Base-by-base conservation (phyloP, 192 early-diverging fungal species). In the Spizellomyces punctatus region DNA sequence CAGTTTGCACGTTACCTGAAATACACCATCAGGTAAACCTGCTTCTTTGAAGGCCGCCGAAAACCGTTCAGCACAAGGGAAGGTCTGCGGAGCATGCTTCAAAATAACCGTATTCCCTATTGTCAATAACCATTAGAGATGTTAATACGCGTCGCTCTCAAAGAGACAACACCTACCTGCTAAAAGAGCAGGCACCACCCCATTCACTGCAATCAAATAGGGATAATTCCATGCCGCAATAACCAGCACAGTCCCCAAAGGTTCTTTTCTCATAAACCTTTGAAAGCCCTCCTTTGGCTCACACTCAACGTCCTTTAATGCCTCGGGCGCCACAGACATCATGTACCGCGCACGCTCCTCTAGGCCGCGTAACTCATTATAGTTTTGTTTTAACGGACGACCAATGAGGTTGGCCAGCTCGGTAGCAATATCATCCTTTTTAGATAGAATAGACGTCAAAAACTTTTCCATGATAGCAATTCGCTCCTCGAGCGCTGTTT, bases 151-250 rank as follows among this genome's bases (percentile, higher is more conserved):
- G 12, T 55, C 16, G 4, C 12, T 1, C 17, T 59, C 64, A 63
- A 52, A 90, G 86, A 5, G 85, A 72, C 59, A 91, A 90, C 27
- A 36, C n/a, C n/a, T 36, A 21, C 91, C 92, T 6, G 90, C 89
- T 46, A 94, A 76, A 49, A 94, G 74, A 6, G 93, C 90, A 7
- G 93, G 93, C 14, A 94, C 72, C 5, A 93, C 87, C 63, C 85
- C 86, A 76, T 94, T 94, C 43, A 94, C 86, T 57, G 86, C 78
- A 12, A 89, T 87, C 42, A 94, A 72, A 76, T 92, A 92, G 43
- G 93, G 93, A 73, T 92, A 94, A 66, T 94, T 94, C 93, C 93
- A 94, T 8, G 93, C 85, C 46, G 86, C 76, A 74, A 89, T 83
- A 7, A 89, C 82, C 41, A 88, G 75, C 16, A 89, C 79, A n/a